Conservation (phyloP, 345 rosid species). For the Rubroshorea leprosula region DNA sequence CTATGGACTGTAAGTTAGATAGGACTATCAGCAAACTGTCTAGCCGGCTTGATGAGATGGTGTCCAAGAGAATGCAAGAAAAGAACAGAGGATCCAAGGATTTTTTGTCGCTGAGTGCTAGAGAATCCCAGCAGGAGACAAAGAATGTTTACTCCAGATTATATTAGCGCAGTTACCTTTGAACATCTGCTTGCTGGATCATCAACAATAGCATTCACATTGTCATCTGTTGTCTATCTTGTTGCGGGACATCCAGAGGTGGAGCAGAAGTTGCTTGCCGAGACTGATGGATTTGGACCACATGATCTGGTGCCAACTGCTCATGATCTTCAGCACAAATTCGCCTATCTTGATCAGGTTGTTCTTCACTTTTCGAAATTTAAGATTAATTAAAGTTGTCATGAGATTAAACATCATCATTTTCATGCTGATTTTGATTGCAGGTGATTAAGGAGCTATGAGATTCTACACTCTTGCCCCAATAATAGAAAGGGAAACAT, state of each 20-base stretch:
- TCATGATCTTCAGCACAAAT: slow-evolving; percentile 58
- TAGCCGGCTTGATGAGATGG: slow-evolving; percentile 67
- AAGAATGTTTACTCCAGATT: slow-evolving; percentile 50
- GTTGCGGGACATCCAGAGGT: slow-evolving; percentile 72
- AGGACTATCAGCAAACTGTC: slow-evolving; percentile 48
- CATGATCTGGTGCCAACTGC: slow-evolving; percentile 49
- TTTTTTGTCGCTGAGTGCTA: slow-evolving; percentile 64
- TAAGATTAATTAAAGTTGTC: not conserved
- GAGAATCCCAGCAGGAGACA: slow-evolving; percentile 50
- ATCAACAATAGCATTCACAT: slow-evolving; percentile 73
- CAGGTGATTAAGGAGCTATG: slow-evolving; percentile 90
- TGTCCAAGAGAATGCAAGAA: slow-evolving; percentile 53
- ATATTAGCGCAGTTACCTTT: slow-evolving; percentile 77
- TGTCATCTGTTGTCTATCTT: slow-evolving; percentile 64
- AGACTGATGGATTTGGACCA: slow-evolving; percentile 65
- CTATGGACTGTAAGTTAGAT: slow-evolving; percentile 79
- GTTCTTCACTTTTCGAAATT: slow-evolving; percentile 24
- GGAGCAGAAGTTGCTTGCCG: slow-evolving; percentile 61
- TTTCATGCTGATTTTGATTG: not conserved
- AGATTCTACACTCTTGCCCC: slow-evolving; percentile 80
- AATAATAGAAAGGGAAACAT: slow-evolving; percentile 74
- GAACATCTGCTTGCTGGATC: slow-evolving; percentile 96
- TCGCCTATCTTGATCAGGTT: slow-evolving; percentile 82
- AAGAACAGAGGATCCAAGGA: slow-evolving; percentile 50
- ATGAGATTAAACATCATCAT: not conserved